Evolutionary conservation across 2,329 filamentous ascomycete species (phyloP).

Genomic region (Arthroderma sp.): DNA sequence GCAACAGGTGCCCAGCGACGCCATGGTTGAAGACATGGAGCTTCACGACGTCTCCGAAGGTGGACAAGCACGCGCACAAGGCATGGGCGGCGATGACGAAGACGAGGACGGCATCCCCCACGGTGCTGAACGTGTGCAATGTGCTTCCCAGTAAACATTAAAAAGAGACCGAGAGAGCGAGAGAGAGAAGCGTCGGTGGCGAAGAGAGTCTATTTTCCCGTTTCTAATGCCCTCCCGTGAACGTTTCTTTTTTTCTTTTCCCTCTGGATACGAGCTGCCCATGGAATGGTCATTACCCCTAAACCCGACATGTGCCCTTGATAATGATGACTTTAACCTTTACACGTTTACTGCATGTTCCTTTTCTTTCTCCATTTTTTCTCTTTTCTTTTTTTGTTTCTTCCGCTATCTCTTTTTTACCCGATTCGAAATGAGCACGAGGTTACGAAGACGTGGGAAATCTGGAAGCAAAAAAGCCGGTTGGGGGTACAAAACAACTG

Average conservation of each 20-base stretch:
- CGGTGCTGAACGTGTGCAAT: slow-evolving; percentile 39
- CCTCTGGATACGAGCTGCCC: background rate
- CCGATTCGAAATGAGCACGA: background rate
- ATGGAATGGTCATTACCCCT: too few relatives aligned
- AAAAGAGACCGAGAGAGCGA: background rate
- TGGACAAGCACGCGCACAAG: slow-evolving; percentile 52
- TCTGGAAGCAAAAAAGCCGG: too few relatives aligned
- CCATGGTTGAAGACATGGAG: slow-evolving; percentile 87
- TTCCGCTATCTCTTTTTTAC: background rate
- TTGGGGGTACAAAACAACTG: too few relatives aligned
- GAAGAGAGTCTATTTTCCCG: background rate
- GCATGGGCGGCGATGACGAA: slow-evolving; percentile 59
- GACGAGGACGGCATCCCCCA: slow-evolving; percentile 42
- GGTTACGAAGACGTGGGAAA: too few relatives aligned
- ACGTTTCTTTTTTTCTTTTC: background rate
- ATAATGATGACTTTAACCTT: too few relatives aligned
- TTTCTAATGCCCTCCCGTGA: background rate
- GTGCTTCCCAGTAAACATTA: slow-evolving; percentile 35
- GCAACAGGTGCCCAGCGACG: slow-evolving; percentile 61
- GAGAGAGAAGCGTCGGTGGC: background rate
- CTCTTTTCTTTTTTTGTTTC: background rate
- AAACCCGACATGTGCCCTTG: too few relatives aligned
- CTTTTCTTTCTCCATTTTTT: background rate
- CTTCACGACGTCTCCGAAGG: slow-evolving; percentile 61
- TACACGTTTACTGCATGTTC: background rate